A percentile compares a stretch with the other conserved stretches of the same genome.
Conservation (phyloP, 768 basidiomycete genomes). For the Phylloporus arenicola region DNA sequence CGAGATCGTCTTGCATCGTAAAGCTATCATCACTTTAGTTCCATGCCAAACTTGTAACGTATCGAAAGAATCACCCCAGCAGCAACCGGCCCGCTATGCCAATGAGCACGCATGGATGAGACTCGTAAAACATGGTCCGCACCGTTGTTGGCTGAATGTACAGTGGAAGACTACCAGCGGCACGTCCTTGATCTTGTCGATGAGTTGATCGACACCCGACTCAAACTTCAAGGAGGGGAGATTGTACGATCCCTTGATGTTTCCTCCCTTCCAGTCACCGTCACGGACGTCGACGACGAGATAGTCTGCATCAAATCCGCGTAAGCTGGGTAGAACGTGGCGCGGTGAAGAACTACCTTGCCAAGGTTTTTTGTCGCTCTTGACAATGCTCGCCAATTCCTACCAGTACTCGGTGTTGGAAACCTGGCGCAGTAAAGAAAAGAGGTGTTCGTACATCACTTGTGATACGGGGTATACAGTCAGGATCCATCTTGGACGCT, state of each 20-base stretch:
- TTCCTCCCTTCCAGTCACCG: conserved; percentile 72
- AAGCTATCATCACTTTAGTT: conserved; percentile 37
- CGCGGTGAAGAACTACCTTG: conserved; percentile 27
- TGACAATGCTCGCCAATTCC: conserved; percentile 69
- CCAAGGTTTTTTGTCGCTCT: conserved; percentile 50
- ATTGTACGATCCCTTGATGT: conserved; percentile 63
- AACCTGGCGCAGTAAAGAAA: conserved; percentile 2
- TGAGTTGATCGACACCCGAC: conserved; percentile 50
- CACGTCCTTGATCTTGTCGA: conserved; percentile 55
- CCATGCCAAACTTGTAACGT: neutral
- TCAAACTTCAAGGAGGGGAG: conserved; percentile 59
- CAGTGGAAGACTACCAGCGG: conserved; percentile 75
- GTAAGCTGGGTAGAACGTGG: neutral
- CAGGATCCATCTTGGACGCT: conserved; percentile 15
- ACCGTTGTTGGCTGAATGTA: conserved; percentile 72
- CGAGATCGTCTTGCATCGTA: conserved; percentile 60
- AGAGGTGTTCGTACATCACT: conserved; percentile 13
- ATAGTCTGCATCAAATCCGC: conserved; percentile 42
- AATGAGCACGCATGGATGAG: conserved; percentile 4
- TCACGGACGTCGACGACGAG: conserved; percentile 83
- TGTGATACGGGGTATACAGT: conserved; percentile 17
- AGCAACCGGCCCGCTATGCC: conserved; percentile 66
- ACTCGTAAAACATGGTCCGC: conserved; percentile 19
- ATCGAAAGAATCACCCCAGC: conserved; percentile 48
- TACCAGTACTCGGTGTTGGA: conserved; percentile 28